Evolutionary conservation across 805 yeast genomes (phyloP), one percentile per base, ranked within the genome.

Genomic region (Metschnikowia kunwiensis): DNA sequence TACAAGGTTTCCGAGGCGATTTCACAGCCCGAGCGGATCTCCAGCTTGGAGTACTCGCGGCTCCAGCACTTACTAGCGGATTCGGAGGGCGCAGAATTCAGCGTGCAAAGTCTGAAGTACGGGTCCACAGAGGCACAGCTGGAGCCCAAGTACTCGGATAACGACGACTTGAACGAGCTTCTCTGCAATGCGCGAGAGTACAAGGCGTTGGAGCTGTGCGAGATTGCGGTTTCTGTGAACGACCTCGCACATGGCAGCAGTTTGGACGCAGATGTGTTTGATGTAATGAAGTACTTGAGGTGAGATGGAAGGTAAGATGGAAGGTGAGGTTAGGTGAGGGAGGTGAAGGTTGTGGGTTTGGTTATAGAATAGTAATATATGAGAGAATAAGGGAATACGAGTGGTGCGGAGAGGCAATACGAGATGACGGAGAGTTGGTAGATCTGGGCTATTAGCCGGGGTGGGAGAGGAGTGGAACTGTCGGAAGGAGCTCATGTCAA

Each of bases 171-270:
- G 14, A 32, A 26, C 14, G 20, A 19, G n/a, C 24, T 28, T 1
- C 7, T 27, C 10, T 24, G 23, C 20, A 41, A 44, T 20, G 13
- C 13, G 14, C 28, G 25, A 3, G 48, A 44, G 22, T 22, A 18
- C 12, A 24, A 16, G 15, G 44, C 43, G 1, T 27, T 44, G 21
- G 24, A 35, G 24, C 25, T 18, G n/a, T 44, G 48, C 29, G 19
- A 14, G 5, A 38, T 44, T 19, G 34, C 48, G 5, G 40, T 44
- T 21, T 34, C 49, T 4, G 44, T 43, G 17, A 30, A 6, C 12
- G 12, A 11, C 12, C 26, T 24, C n/a, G 12, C 3, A 5, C 14
- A 10, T 11, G 14, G 26, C 5, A 24, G 14, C 7, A 24, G 12
- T 12, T 24, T 24, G 13, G 26, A 24, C 5, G 26, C 9, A 7